These are phyloP conservation scores for Cicer judaicum DNA, from an alignment of 306 rosid genomes.

Conservation along the genomic window DNA sequence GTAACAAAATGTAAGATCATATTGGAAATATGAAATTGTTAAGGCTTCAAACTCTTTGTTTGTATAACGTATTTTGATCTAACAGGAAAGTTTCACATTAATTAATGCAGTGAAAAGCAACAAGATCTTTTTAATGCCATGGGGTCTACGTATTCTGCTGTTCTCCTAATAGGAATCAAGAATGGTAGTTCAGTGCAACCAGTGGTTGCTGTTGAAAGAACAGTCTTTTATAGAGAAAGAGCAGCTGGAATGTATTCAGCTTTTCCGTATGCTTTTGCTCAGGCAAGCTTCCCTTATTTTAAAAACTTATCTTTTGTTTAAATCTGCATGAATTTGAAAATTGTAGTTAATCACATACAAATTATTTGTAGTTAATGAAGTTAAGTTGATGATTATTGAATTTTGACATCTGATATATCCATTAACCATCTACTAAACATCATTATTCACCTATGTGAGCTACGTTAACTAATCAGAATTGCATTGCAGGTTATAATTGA, in stretches of 20 bases:
- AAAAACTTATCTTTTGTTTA: background rate
- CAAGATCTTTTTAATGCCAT: slow-evolving; percentile 62
- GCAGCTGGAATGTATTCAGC: slow-evolving; percentile 75
- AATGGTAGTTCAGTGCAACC: slow-evolving; percentile 57
- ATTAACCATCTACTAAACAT: too few relatives aligned
- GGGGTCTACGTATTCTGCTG: slow-evolving; percentile 71
- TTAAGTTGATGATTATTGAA: too few relatives aligned
- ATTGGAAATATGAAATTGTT: slow-evolving; percentile 14
- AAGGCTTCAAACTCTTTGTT: slow-evolving; percentile 33
- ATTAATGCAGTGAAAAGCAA: slow-evolving; percentile 43
- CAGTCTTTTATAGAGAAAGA: slow-evolving; percentile 65
- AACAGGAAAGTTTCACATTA: slow-evolving; percentile 13
- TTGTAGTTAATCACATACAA: too few relatives aligned
- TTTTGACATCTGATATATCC: too few relatives aligned
- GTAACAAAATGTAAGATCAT: slow-evolving; percentile 63
- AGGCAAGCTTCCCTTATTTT: slow-evolving; percentile 46
- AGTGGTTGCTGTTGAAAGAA: slow-evolving; percentile 56
- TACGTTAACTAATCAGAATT: too few relatives aligned
- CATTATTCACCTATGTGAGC: too few relatives aligned
- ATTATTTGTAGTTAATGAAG: too few relatives aligned
- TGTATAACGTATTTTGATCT: background rate
- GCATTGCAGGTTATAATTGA: slow-evolving; percentile 61
- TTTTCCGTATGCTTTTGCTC: slow-evolving; percentile 66
- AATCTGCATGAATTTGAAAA: too few relatives aligned
- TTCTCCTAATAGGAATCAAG: slow-evolving; percentile 57